Conservation (phyloP, 2,329 filamentous ascomycete species). For the Neopestalotiopsis rosae region DNA sequence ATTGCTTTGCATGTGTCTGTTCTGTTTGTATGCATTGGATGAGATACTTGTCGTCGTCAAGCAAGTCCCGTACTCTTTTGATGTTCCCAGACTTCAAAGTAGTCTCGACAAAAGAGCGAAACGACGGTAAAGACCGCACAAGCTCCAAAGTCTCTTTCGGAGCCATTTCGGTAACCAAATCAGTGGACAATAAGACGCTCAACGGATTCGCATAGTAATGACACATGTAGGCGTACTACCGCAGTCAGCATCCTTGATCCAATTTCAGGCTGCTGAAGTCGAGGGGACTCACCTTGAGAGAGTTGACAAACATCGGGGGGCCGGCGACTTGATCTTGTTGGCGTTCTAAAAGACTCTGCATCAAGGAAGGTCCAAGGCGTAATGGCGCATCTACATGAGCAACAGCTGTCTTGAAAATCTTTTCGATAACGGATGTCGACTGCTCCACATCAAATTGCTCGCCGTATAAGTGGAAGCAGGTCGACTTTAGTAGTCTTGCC, state of each 20-base stretch:
- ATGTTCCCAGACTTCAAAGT: constrained; percentile 49
- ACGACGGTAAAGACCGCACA: constrained; percentile 72
- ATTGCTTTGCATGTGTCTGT: constrained; percentile 40
- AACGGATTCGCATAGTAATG: constrained; percentile 83
- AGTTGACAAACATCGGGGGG: constrained; percentile 73
- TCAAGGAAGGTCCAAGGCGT: constrained; percentile 67
- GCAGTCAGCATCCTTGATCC: background rate
- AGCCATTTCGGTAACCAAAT: constrained; percentile 43
- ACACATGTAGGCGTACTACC: constrained; percentile 82
- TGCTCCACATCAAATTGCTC: constrained; percentile 80
- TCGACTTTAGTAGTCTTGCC: constrained; percentile 72
- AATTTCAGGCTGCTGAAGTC: background rate
- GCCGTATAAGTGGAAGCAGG: constrained; percentile 70
- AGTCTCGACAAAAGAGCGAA: constrained; percentile 59
- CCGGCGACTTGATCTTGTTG: constrained; percentile 81
- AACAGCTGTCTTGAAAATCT: constrained; percentile 70
- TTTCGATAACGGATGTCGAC: constrained; percentile 73
- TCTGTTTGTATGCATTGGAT: constrained; percentile 42
- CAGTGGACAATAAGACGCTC: constrained; percentile 62
- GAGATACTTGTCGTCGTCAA: constrained; percentile 66
- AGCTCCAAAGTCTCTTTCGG: constrained; percentile 70
- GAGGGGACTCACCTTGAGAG: constrained; percentile 63
- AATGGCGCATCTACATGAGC: constrained; percentile 61
- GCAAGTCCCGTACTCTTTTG: constrained; percentile 53
- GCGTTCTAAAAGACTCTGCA: constrained; percentile 69